These are phyloP conservation scores for Peronospora farinosa DNA, from an alignment of 352 stramenopile species.

Conservation along the genomic window DNA sequence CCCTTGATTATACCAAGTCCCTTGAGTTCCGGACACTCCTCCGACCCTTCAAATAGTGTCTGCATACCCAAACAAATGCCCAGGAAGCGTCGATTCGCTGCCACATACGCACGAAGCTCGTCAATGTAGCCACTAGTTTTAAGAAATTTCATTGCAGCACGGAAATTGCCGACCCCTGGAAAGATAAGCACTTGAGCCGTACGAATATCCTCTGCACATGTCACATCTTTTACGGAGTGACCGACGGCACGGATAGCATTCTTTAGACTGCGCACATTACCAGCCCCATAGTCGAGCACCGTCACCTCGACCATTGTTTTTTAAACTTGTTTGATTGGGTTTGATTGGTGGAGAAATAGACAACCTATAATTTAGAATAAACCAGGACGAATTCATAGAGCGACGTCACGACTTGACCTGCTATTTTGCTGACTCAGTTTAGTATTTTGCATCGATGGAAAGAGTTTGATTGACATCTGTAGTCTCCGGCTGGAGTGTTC, in stretches of 20 bases:
- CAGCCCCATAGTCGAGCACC: conserved; percentile 97
- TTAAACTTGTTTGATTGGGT: not conserved
- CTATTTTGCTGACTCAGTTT: too few species aligned
- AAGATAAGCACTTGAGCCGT: conserved; percentile 84
- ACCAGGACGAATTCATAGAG: not conserved
- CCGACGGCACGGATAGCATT: conserved; percentile 92
- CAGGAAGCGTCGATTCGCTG: conserved; percentile 88
- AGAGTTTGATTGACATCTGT: too few species aligned
- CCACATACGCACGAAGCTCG: conserved; percentile 86
- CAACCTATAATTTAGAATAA: not conserved
- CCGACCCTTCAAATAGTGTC: conserved; percentile 94
- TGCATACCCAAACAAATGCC: conserved; percentile 99
- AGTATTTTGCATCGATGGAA: too few species aligned
- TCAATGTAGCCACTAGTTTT: conserved; percentile 83
- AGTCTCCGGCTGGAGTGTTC: too few species aligned
- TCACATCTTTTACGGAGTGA: conserved; percentile 85
- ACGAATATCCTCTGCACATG: conserved; percentile 86
- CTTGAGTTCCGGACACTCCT: conserved; percentile 84
- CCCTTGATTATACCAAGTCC: conserved; percentile 92
- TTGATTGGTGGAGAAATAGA: not conserved
- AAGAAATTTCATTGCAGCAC: conserved; percentile 90
- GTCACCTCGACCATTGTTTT: conserved; percentile 64
- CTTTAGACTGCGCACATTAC: conserved; percentile 96
- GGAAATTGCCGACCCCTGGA: conserved; percentile 80
- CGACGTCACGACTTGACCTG: too few species aligned